phyloP scores from a whole-genome alignment of 305 asterid species.

The Euphrasia arctica region DNA sequence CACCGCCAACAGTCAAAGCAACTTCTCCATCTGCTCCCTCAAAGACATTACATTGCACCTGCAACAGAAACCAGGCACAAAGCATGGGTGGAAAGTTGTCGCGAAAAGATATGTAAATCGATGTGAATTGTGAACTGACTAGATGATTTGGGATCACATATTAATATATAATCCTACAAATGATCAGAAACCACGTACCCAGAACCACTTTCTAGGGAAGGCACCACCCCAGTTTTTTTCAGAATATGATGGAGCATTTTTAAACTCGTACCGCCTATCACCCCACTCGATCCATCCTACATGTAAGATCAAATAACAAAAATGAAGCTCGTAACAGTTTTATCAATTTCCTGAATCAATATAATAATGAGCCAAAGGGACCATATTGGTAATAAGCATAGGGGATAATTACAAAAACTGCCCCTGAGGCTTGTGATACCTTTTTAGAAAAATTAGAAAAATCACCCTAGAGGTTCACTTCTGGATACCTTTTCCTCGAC shows the following conservation, averaged over 20 bases:
- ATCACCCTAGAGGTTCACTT: neutral
- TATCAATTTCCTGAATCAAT: slow-evolving; percentile 17
- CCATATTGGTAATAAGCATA: neutral
- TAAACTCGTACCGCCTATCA: slow-evolving; percentile 76
- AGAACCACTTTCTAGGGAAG: slow-evolving; percentile 98
- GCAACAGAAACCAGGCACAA: slow-evolving; percentile 24
- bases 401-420: neutral
- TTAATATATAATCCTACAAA: slow-evolving; percentile 4
- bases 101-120: neutral
- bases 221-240: slow-evolving; percentile 98
- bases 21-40: slow-evolving; percentile 89
- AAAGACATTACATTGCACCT: slow-evolving; percentile 91
- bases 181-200: slow-evolving; percentile 46
- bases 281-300: slow-evolving; percentile 99
- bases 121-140: neutral
- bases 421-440: neutral
- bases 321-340: slow-evolving; percentile 14
- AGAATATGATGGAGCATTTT: slow-evolving; percentile 93
- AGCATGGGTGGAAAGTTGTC: slow-evolving; percentile 16
- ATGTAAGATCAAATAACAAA: slow-evolving; percentile 26
- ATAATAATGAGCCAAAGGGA: slow-evolving; percentile 11
- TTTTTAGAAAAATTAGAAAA: neutral
- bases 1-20: slow-evolving; percentile 82
- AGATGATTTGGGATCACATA: neutral
- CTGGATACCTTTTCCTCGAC: too few species aligned